Conservation (phyloP, 2,329 filamentous ascomycete genomes). For the Fusarium phyllophilum region DNA sequence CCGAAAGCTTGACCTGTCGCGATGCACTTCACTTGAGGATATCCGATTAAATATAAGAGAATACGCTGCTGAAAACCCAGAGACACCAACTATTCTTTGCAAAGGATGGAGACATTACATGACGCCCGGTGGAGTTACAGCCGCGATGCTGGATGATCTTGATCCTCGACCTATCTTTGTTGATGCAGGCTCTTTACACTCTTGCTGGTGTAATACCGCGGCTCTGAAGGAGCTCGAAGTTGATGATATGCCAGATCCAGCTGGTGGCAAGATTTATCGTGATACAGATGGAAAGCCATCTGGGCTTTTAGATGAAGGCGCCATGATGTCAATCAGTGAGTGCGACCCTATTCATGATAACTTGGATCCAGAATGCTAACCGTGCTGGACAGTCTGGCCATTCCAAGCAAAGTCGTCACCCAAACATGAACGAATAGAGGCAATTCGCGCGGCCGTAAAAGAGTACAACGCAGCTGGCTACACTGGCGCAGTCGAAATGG, state of each 20-base stretch:
- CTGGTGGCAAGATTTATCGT: slow-evolving; percentile 62
- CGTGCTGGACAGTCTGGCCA: slow-evolving; percentile 51
- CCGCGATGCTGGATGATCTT: slow-evolving; percentile 58
- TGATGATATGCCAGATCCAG: slow-evolving; percentile 56
- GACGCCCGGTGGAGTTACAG: slow-evolving; percentile 56
- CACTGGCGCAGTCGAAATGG: slow-evolving; percentile 67
- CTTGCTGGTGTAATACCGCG: slow-evolving; percentile 64
- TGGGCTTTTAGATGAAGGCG: slow-evolving; percentile 59
- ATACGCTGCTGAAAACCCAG: slow-evolving; percentile 58
- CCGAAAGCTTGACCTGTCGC: slow-evolving; percentile 59
- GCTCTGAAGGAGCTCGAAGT: slow-evolving; percentile 60
- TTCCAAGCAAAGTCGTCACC: slow-evolving; percentile 60
- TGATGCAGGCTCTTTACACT: slow-evolving; percentile 65
- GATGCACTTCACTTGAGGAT: slow-evolving; percentile 58
- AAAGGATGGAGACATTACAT: slow-evolving; percentile 64
- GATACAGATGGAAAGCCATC: slow-evolving; percentile 57
- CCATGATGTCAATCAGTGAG: slow-evolving; percentile 42
- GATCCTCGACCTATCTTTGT: slow-evolving; percentile 65
- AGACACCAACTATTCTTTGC: slow-evolving; percentile 60
- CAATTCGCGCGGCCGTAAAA: slow-evolving; percentile 58
- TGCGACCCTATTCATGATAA: slow-evolving; percentile 55
- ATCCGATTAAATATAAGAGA: slow-evolving; percentile 57
- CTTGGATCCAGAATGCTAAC: no score
- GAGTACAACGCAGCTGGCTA: slow-evolving; percentile 63
- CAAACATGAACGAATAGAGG: slow-evolving; percentile 56